A percentile compares a stretch with the other conserved stretches of the same genome.
Conservation (phyloP, 2,329 filamentous ascomycete species). For the Myriosclerotinia duriaeana region DNA sequence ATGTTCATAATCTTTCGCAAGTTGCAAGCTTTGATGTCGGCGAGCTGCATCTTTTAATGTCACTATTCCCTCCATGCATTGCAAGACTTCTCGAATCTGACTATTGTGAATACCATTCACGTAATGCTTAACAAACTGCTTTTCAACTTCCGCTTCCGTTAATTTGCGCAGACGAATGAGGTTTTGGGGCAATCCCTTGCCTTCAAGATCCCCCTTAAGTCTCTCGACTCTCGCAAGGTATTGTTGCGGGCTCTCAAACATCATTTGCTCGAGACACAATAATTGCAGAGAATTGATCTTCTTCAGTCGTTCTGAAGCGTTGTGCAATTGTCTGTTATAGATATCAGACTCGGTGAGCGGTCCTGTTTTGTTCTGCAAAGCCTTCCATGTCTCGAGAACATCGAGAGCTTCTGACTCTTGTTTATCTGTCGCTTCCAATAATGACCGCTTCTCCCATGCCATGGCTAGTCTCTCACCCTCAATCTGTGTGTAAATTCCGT, state of each 20-base stretch:
- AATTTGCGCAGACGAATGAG: constrained; percentile 21
- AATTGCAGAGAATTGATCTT: constrained; percentile 55
- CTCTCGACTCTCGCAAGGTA: constrained; percentile 51
- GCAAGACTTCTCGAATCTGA: constrained; percentile 48
- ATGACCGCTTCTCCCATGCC: constrained; percentile 45
- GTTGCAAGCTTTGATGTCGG: constrained; percentile 55
- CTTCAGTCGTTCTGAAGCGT: constrained; percentile 50
- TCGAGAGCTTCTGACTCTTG: constrained; percentile 44
- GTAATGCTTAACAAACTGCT: constrained; percentile 48
- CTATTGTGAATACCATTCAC: constrained; percentile 52
- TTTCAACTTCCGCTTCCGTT: constrained; percentile 29
- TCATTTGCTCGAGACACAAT: constrained; percentile 53
- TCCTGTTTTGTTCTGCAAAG: constrained; percentile 41
- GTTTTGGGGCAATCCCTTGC: constrained; percentile 24
- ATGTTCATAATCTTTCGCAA: constrained; percentile 56
- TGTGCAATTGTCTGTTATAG: constrained; percentile 55
- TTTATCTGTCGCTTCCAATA: constrained; percentile 42
- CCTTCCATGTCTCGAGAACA: constrained; percentile 49
- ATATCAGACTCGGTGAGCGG: constrained; percentile 46
- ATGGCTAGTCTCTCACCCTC: constrained; percentile 57
- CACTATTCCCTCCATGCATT: constrained; percentile 27
- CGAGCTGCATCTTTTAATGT: constrained; percentile 43
- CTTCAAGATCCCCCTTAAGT: constrained; percentile 44
- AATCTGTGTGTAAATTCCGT: constrained; percentile 53
- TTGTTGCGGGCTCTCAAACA: constrained; percentile 51